Base-by-base conservation (phyloP, 768 basidiomycete species). In the Tylopilus rubrobrunneus region DNA sequence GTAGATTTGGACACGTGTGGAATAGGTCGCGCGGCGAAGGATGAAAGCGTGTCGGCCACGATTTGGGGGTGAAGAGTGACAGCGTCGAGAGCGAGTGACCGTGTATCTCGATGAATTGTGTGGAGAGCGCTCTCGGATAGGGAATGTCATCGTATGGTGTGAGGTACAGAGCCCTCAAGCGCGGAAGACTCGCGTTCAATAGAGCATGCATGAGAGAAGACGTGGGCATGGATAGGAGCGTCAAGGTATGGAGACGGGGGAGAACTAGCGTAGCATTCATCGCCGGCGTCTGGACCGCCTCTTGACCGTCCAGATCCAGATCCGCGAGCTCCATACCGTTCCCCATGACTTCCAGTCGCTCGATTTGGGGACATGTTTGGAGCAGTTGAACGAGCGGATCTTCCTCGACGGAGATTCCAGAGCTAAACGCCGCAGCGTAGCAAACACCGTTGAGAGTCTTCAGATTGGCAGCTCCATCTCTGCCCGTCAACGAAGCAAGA, bases 101-200 rank as follows among this genome's bases (percentile, higher is more conserved):
- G 59, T 91, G 88, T 4, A 69, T 67, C 1, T 73, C 62, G 29
- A 91, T 82, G 58, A 92, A 81, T 41, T 68, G 71, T 1, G 85
- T 79, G 12, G 78, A 74, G 33, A 84, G 75, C 5, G 87, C 79
- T 23, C 71, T 67, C 14, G 86, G 81, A 56, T 76, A 83, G 28
- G 79, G 79, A 14, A 85, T 62, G 59, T 89, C 87, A 51, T 87
- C 78, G 61, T 86, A 89, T 2, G 89, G 88, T 1, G 89, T 89
- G 36, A 92, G 65, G 14, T 79, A 84, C 19, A 92, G 73, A 58
- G 83, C 84, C 33, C 66, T 74, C 40, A 93, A 72, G 4, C 76
- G 70, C 4, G 87, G 89, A 14, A 93, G 79, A 0, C 81, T 66
- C 0, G 86, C 78, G 37, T 73, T 66, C 17, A 89, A 70, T 27